Evolutionary conservation across 2,329 filamentous ascomycete genomes (phyloP).

Genomic region (Orbilia oligospora): DNA sequence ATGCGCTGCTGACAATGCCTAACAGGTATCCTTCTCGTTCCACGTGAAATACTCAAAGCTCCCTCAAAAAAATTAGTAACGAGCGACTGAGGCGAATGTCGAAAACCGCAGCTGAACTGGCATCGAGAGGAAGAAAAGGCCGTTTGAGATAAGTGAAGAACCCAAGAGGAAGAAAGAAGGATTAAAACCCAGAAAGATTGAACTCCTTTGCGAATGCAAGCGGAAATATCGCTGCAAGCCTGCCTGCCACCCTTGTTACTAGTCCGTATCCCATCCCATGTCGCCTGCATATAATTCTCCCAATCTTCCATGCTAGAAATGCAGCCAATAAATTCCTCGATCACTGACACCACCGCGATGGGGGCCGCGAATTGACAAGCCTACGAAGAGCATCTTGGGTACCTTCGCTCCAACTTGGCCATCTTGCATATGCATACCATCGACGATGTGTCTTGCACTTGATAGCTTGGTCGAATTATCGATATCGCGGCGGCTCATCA

Average conservation of each 20-base stretch:
- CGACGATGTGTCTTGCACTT: background rate
- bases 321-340: constrained; percentile 44
- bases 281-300: constrained; percentile 31
- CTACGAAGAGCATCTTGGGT: constrained; percentile 15
- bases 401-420: constrained; percentile 20
- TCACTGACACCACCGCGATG: constrained; percentile 21
- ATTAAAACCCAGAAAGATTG: constrained; percentile 6
- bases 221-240: constrained; percentile 54
- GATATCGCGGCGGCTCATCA: background rate
- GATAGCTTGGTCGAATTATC: background rate
- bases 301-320: constrained; percentile 43
- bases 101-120: constrained; percentile 9
- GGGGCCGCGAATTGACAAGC: constrained; percentile 15
- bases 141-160: background rate
- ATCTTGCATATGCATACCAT: constrained; percentile 8
- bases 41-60: constrained; percentile 12
- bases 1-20: constrained; percentile 1
- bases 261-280: constrained; percentile 30
- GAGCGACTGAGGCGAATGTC: constrained; percentile 27
- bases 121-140: constrained; percentile 17
- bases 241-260: constrained; percentile 34
- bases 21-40: constrained; percentile 11
- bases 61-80: constrained; percentile 4
- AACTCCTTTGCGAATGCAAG: constrained; percentile 57
- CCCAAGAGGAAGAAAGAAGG: constrained; percentile 11